Percentiles rank a stretch among this genome's conserved stretches.
Evolutionary conservation across 768 basidiomycete genomes (phyloP).

Genomic region (Pleurotus ostreatus): DNA sequence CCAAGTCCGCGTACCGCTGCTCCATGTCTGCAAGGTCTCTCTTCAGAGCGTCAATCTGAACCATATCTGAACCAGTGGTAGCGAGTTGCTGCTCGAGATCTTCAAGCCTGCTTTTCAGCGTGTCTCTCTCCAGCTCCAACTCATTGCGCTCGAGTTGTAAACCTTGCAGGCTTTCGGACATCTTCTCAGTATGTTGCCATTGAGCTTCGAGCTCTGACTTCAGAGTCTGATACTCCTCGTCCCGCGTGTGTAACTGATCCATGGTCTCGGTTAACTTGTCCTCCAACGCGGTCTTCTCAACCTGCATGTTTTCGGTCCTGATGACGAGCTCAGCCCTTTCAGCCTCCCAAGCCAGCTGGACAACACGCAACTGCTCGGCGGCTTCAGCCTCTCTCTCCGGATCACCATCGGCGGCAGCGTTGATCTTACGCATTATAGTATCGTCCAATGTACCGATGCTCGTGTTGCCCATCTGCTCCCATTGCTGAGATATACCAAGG

Average conservation of each 20-base stretch:
- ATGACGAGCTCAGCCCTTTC: slow-evolving; percentile 44
- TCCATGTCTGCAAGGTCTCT: slow-evolving; percentile 49
- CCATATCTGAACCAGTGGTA: slow-evolving; percentile 51
- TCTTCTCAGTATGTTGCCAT: slow-evolving; percentile 61
- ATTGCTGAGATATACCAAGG: slow-evolving; percentile 52
- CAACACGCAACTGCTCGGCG: slow-evolving; percentile 34
- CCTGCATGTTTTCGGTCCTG: slow-evolving; percentile 36
- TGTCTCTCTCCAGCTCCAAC: slow-evolving; percentile 36
- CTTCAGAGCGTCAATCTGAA: slow-evolving; percentile 50
- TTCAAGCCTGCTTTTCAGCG: slow-evolving; percentile 21
- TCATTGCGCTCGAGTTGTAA: slow-evolving; percentile 32
- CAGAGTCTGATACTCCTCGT: slow-evolving; percentile 44
- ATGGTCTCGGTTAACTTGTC: slow-evolving; percentile 40
- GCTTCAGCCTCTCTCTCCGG: slow-evolving; percentile 26
- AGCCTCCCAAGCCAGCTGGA: slow-evolving; percentile 44
- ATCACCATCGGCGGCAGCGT: slow-evolving; percentile 36
- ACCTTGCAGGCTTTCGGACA: slow-evolving; percentile 40
- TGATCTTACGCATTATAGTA: slow-evolving; percentile 36
- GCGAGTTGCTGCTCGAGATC: slow-evolving; percentile 39
- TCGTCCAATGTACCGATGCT: slow-evolving; percentile 39
- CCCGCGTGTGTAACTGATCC: slow-evolving; percentile 33
- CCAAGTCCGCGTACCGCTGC: slow-evolving; percentile 39
- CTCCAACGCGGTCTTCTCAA: slow-evolving; percentile 38
- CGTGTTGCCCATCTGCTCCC: slow-evolving; percentile 51
- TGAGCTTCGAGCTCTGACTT: slow-evolving; percentile 68